These are phyloP conservation scores for Avena insularis DNA, from an alignment of 176 grass and related monocot species.

Conservation along the genomic window DNA sequence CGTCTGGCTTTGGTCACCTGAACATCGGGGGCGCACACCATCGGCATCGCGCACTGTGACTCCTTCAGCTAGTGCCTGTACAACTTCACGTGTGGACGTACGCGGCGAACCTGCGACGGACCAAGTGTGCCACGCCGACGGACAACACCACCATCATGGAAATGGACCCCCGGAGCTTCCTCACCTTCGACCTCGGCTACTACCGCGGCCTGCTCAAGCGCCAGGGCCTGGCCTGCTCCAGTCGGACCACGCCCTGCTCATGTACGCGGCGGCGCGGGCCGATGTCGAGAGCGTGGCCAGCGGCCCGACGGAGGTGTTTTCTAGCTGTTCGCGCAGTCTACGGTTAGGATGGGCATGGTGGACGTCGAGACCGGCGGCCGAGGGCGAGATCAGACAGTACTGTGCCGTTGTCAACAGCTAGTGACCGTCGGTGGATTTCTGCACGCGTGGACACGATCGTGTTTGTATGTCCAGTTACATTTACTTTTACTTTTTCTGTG, in stretches of 20 bases:
- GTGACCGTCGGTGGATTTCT: background rate
- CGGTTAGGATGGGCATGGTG: slow-evolving; percentile 70
- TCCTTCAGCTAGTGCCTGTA: slow-evolving; percentile 67
- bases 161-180: slow-evolving; percentile 92
- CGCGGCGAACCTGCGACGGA: slow-evolving; percentile 65
- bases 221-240: slow-evolving; percentile 78
- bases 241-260: slow-evolving; percentile 80
- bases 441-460: background rate
- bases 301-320: slow-evolving; percentile 56
- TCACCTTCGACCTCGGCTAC: slow-evolving; percentile 79
- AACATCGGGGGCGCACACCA: slow-evolving; percentile 76
- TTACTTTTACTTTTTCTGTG: background rate
- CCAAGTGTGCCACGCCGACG: slow-evolving; percentile 49
- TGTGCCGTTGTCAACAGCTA: slow-evolving; percentile 58
- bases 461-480: background rate
- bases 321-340: slow-evolving; percentile 66
- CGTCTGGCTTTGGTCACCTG: background rate
- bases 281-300: slow-evolving; percentile 45
- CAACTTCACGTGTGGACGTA: slow-evolving; percentile 91
- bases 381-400: slow-evolving; percentile 80
- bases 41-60: slow-evolving; percentile 73
- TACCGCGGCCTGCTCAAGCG: slow-evolving; percentile 70
- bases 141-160: slow-evolving; percentile 79
- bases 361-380: slow-evolving; percentile 62
- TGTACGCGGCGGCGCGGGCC: slow-evolving; percentile 36